Evolutionary conservation across 2,329 filamentous ascomycete species (phyloP), one percentile per base, ranked within the genome.

Genomic region (Knufia petricola): DNA sequence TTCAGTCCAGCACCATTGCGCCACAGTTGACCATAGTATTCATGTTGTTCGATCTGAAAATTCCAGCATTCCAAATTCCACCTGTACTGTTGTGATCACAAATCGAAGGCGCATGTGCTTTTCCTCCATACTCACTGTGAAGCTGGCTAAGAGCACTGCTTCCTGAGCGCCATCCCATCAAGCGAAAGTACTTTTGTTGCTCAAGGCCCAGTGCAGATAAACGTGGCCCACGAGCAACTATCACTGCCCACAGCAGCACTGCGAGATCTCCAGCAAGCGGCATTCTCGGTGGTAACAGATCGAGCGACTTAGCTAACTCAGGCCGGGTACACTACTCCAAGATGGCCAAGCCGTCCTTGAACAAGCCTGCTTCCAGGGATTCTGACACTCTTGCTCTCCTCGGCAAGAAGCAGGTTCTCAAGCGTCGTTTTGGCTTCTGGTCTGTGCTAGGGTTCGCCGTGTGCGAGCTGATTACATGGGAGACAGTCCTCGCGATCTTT

Each of bases 351-450:
- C 13, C 26, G 17, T 24, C 39, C 12, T 21, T 44, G 7, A 44
- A 19, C 19, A 44, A 32, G 20, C 10, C 41, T 4, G 19, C 30
- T 51, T 31, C 51, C 21, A 51, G 49, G 50, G 68, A 71, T 53
- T 60, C 59, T 41, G 63, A 61, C 46, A 61, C 60, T 15, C 60
- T 71, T 44, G 68, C 68, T 21, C 58, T 66, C 26, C 62, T 71
- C 17, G 69, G 69, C 52, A 71, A 71, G 59, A 70, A 69, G 51
- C 67, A 68, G 57, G 67, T 69, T 46, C 63, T 71, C 37, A 65
- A 67, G 48, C 64, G 68, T 23, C 66, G 67, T 42, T 71, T 71
- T 51, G 63, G 61, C 24, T 66, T 71, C 55, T 52, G 65, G 55
- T 67, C 67, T 13, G 59, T 71, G 12, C 66, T 71, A 48, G 67